phyloP scores from a whole-genome alignment of 768 basidiomycete species.

The Gelatoporia subvermispora region DNA sequence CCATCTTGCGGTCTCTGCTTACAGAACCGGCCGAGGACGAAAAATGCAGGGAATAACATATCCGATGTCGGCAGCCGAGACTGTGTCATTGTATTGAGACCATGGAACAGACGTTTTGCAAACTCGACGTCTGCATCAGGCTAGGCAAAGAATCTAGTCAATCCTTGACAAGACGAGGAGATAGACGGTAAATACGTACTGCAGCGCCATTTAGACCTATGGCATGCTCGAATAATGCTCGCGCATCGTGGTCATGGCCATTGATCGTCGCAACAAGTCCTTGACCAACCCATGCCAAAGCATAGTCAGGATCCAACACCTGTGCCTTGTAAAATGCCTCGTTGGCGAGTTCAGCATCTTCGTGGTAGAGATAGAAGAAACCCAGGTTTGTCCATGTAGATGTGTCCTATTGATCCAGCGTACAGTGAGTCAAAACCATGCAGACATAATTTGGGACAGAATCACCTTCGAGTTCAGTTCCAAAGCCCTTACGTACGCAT shows the following conservation, averaged over 20 bases:
- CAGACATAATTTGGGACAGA: not conserved
- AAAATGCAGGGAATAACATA: constrained; percentile 70
- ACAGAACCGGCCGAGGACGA: constrained; percentile 73
- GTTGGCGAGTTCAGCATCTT: constrained; percentile 78
- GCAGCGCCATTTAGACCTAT: constrained; percentile 51
- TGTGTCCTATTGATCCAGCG: constrained; percentile 46
- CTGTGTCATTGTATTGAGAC: constrained; percentile 20
- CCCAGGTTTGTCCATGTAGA: constrained; percentile 85
- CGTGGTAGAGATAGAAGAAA: constrained; percentile 74
- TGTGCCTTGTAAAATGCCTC: constrained; percentile 86
- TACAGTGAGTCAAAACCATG: not conserved
- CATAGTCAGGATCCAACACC: constrained; percentile 86
- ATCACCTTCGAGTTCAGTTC: constrained; percentile 81
- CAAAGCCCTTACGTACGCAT: constrained; percentile 85
- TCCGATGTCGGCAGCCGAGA: constrained; percentile 28
- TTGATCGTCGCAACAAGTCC: constrained; percentile 61
- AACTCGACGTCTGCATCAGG: constrained; percentile 80
- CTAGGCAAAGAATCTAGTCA: constrained; percentile 36
- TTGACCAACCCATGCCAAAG: constrained; percentile 88
- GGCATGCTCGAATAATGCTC: constrained; percentile 69
- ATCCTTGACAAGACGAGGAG: not conserved
- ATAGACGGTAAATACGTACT: constrained; percentile 35
- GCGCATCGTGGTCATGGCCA: constrained; percentile 56
- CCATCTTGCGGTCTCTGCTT: constrained; percentile 64
- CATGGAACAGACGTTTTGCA: constrained; percentile 53